Conservation (phyloP, 2,329 filamentous ascomycete genomes). For the Aspergillus flavus region DNA sequence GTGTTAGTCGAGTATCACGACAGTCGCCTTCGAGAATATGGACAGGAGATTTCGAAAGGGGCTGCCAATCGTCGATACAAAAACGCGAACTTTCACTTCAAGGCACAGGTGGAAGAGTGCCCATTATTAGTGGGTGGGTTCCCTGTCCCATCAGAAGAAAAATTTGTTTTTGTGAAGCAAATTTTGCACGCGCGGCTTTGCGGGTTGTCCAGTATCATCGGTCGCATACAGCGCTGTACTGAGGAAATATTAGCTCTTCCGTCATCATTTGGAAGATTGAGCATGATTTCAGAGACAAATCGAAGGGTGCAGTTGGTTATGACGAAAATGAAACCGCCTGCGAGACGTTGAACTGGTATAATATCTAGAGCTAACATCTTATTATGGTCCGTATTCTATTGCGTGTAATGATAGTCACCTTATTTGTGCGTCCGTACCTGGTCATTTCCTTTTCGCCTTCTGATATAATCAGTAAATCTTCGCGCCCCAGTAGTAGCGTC, state of each 20-base stretch:
- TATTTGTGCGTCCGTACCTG: background rate
- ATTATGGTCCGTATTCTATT: background rate
- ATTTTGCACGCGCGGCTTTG: constrained; percentile 31
- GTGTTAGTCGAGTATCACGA: constrained; percentile 16
- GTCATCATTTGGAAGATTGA: constrained; percentile 25
- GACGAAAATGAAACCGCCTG: constrained; percentile 31
- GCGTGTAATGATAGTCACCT: background rate
- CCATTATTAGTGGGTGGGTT: constrained; percentile 31
- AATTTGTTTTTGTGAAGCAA: constrained; percentile 29
- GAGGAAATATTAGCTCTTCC: constrained; percentile 26
- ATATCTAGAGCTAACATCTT: background rate
- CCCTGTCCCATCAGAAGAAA: constrained; percentile 30
- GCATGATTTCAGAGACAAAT: constrained; percentile 38
- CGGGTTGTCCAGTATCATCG: constrained; percentile 30
- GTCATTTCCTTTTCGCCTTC: too few relatives aligned
- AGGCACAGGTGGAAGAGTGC: constrained; percentile 27
- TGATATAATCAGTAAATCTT: background rate
- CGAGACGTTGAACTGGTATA: constrained; percentile 10
- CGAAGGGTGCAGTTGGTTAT: constrained; percentile 32
- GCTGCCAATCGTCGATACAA: constrained; percentile 10
- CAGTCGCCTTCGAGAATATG: constrained; percentile 10
- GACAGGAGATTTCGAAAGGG: constrained; percentile 5
- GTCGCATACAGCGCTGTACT: constrained; percentile 29
- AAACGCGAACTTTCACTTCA: constrained; percentile 17
- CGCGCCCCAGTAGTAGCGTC: too few relatives aligned